Base-by-base conservation (phyloP, 2,329 filamentous ascomycete species). In the Talaromyces sp. region DNA sequence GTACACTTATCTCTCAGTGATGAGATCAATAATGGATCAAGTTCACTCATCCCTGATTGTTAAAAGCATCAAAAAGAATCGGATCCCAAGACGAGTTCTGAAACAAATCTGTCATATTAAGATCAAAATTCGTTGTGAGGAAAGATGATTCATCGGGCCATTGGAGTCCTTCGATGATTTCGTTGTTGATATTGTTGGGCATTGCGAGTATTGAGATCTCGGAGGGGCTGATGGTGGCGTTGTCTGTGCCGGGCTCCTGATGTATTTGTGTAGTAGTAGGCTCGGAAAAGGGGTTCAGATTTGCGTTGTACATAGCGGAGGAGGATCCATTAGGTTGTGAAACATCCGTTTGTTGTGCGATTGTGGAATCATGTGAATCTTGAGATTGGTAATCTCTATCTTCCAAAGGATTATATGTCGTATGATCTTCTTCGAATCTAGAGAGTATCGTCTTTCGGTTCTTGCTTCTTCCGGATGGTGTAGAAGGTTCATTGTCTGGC, bases 61-160 rank as follows among this genome's bases (percentile, higher is more conserved):
- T 51, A 43, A 75, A 72, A 31, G 75, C 65, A 68, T 77, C 74
- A 64, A 76, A 72, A 25, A 76, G 51, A 34, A 70, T 71, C 3
- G 59, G 59, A 64, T 76, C 72, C 58, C 75, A 75, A 49, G 72
- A 71, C n/a, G 70, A 72, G 25, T 72, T 73, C 27, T 75, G 70
- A 34, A 77, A 69, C 27, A 77, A 53, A 70, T 75, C 74, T 8
- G 70, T 74, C 72, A 73, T 76, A 34, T 72, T 74, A 34, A 72
- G 68, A 65, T 76, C 75, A 36, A 73, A 72, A 17, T 71, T 73
- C 13, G 66, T 71, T 51, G 71, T 66, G 17, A 65, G 31, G 25
- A 45, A 67, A 10, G 58, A 47, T 53, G 43, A 67, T 47, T 49
- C 40, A 1, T 65, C 58, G 22, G 49, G 64, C 22, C 66, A 61